Base-by-base conservation (phyloP, 805 yeast species). In the Cephaloascus fragrans region DNA sequence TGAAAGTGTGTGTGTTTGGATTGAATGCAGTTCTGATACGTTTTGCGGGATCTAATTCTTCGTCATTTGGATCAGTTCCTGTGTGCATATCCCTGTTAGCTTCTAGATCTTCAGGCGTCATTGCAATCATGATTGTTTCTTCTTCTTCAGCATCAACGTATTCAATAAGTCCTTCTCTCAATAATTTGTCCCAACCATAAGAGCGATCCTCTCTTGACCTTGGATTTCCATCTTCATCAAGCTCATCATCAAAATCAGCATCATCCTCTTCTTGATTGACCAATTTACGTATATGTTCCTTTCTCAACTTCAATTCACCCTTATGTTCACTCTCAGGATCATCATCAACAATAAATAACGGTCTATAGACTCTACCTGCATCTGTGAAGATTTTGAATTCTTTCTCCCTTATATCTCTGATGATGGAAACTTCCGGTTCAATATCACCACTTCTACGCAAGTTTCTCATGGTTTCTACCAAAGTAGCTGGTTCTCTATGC, bases 121-220 rank as follows among this genome's bases (percentile, higher is more conserved):
- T 93, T 32, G 98, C 97, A 66, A 93, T 93, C 86, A 93, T 82
- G 39, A 87, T 85, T 1, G 97, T 89, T 66, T 93, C 98, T 60
- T 93, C 98, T 70, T 93, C 98, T 62, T 93, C 98, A 9, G 97
- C 98, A 64, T 93, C 99, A 42, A 93, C 83, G 55, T 93, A 93
- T 62, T 93, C 99, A 35, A 90, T 90, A 40, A 90, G 72, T 57
- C 98, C 98, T 45, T 80, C 82, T 39, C 69, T 74, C 18, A 93
- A 77, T 48, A 93, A 69, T 4, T 88, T 77, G 2, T 82, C 71
- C 98, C 98, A 93, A 3, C 89, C 84, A 56, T 73, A 88, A 10
- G 64, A 57, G n/a, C n/a, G n/a, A 32, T 62, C 64, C 40, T 72
- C 79, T 36, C 70, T 73, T 34, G 64, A 69, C 18, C 77, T 78